A percentile compares a stretch with the other conserved stretches of the same genome.
These are phyloP conservation scores for Fraxinus quadrangulata DNA, from an alignment of 257 asterid species.

Conservation along the genomic window DNA sequence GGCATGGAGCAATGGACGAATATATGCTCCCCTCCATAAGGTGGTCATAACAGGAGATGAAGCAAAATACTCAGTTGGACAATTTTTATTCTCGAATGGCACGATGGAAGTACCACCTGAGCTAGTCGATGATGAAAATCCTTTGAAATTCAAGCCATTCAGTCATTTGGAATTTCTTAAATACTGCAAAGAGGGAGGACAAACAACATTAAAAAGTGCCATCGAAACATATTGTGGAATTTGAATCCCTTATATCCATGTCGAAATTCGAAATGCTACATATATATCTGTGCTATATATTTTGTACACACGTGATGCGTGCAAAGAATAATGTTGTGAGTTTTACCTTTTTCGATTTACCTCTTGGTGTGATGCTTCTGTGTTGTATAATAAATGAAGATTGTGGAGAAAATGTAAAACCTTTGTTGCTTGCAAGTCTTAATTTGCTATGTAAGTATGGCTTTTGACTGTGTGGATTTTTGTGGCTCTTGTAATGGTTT, in stretches of 20 bases:
- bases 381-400: not conserved
- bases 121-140: slow-evolving; percentile 38
- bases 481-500: too few relatives aligned
- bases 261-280: too few relatives aligned
- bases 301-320: not conserved
- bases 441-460: not conserved
- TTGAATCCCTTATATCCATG: not conserved
- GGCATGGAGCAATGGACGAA: slow-evolving; percentile 51
- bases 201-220: slow-evolving; percentile 24
- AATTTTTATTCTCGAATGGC: slow-evolving; percentile 32
- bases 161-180: slow-evolving; percentile 35
- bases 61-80: slow-evolving; percentile 38
- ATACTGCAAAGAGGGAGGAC: slow-evolving; percentile 38
- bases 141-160: slow-evolving; percentile 37
- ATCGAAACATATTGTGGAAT: slow-evolving; percentile 38
- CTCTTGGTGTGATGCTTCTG: not conserved
- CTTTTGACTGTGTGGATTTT: not conserved
- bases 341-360: not conserved
- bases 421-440: not conserved
- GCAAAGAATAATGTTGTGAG: not conserved
- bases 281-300: not conserved
- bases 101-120: slow-evolving; percentile 36
- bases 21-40: slow-evolving; percentile 42
- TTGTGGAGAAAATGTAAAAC: not conserved
- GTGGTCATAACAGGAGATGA: slow-evolving; percentile 32